phyloP scores from a whole-genome alignment of 1,284 basidiomycete genomes.

The Microbotryum scabiosae region DNA sequence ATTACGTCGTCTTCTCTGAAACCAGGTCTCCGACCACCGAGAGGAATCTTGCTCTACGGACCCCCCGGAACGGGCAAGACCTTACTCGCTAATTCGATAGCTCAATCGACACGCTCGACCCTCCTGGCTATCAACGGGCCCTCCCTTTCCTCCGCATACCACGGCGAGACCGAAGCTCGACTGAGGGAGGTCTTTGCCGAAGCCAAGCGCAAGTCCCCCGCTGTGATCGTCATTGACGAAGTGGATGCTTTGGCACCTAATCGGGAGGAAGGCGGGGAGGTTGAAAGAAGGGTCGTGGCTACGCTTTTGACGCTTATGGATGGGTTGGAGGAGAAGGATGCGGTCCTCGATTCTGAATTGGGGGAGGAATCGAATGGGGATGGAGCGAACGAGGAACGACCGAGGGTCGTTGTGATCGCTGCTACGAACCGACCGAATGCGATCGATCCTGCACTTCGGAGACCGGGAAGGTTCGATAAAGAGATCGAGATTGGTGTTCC shows the following conservation, averaged over 20 bases:
- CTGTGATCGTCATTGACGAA: constrained; percentile 88
- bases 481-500: constrained; percentile 98
- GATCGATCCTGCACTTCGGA: constrained; percentile 86
- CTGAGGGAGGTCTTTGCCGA: constrained; percentile 81
- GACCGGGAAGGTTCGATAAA: constrained; percentile 90
- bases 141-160: constrained; percentile 86
- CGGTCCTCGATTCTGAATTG: constrained; percentile 41
- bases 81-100: constrained; percentile 81
- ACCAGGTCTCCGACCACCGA: constrained; percentile 72
- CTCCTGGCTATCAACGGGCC: constrained; percentile 84
- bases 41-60: constrained; percentile 81
- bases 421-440: constrained; percentile 97
- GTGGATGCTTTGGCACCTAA: constrained; percentile 89
- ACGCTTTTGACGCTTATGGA: constrained; percentile 92
- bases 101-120: constrained; percentile 59
- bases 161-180: constrained; percentile 90
- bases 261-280: constrained; percentile 80
- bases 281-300: constrained; percentile 91
- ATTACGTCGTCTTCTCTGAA: not conserved
- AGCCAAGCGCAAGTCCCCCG: constrained; percentile 66
- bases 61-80: constrained; percentile 94
- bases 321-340: constrained; percentile 62
- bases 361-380: constrained; percentile 38
- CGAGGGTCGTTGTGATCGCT: constrained; percentile 83
- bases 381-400: constrained; percentile 28